A percentile compares a stretch with the other conserved stretches of the same genome.
These are phyloP conservation scores for Boletus speciosus DNA, from an alignment of 768 basidiomycete genomes.

Conservation along the genomic window DNA sequence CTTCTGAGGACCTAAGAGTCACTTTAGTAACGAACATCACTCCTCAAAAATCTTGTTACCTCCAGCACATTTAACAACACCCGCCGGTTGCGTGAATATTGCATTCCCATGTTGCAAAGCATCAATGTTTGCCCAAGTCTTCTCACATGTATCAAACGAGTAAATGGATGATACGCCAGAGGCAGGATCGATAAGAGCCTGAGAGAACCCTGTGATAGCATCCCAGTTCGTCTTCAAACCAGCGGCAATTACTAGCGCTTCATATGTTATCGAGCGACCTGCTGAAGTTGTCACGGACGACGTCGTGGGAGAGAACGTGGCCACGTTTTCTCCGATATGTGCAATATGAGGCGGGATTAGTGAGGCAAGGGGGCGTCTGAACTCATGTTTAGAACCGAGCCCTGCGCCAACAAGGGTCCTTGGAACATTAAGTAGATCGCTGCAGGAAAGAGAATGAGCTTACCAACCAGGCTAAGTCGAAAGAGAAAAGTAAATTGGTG, in stretches of 20 bases:
- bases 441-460: slow-evolving; percentile 12
- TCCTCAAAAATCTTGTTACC: slow-evolving; percentile 39
- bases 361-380: slow-evolving; percentile 59
- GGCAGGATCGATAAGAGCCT: slow-evolving; percentile 70
- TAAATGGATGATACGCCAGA: slow-evolving; percentile 92
- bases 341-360: slow-evolving; percentile 75
- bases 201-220: slow-evolving; percentile 64
- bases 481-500: background rate
- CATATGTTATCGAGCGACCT: slow-evolving; percentile 73
- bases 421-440: slow-evolving; percentile 6
- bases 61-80: slow-evolving; percentile 91
- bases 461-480: slow-evolving; percentile 81
- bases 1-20: slow-evolving; percentile 71
- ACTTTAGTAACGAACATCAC: slow-evolving; percentile 1
- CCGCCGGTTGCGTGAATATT: slow-evolving; percentile 93
- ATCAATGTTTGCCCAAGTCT: slow-evolving; percentile 81
- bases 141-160: slow-evolving; percentile 85
- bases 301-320: slow-evolving; percentile 68
- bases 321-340: slow-evolving; percentile 67
- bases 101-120: slow-evolving; percentile 74
- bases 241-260: slow-evolving; percentile 82
- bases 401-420: slow-evolving; percentile 96
- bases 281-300: slow-evolving; percentile 71
- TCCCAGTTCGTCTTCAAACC: slow-evolving; percentile 87
- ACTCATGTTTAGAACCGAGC: slow-evolving; percentile 64